Evolutionary conservation across 345 rosid species (phyloP), one percentile per base, ranked within the genome.

Genomic region (Syzygium aqueum): DNA sequence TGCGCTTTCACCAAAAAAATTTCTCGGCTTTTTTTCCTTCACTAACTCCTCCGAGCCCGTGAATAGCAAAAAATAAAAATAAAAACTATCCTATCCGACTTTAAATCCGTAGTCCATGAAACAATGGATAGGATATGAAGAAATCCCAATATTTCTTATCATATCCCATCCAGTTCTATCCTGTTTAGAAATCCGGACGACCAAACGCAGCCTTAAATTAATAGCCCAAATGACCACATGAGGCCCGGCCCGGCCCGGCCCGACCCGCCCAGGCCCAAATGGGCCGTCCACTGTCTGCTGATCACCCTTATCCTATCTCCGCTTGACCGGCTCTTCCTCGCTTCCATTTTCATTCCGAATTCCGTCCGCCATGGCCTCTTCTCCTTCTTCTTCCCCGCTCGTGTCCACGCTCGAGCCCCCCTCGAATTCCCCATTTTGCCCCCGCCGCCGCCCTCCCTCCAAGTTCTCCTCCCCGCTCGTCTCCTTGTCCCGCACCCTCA

Each of bases 401-500:
- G 2, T 92, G 13, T 77, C 92, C 22, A 85, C 89, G 50, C 86
- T 90, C 87, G 84, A 63, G 28, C 22, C 63, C 40, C 83, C 77
- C 28, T 90, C 85, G 37, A 91, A 89, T 84, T 87, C 93, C 85
- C 89, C 90, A 28, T 56, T 93, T 85, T 89, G 77, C 88, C 88
- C 92, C 53, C 92, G 87, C 52, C 92, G 87, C 52, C 85, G 87
- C 52, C 85, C 87, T 85, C 86, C 91, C 56, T 84, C 93, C 85
- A 89, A 67, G 85, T 53, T 86, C 43, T 86, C 92, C 9, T 91
- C 89, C 3, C 91, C 96, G 84, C 86, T 88, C 46, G 86, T 94
- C 78, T 91, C 95, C 53, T 93, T 92, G 90, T 57, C 95, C 8
- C 91, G 84, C 77, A 63, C 90, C 46, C 89, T 90, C 87, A 87